Evolutionary conservation across 2,329 filamentous ascomycete species (phyloP).

Genomic region (Pestalotiopsis sp.): DNA sequence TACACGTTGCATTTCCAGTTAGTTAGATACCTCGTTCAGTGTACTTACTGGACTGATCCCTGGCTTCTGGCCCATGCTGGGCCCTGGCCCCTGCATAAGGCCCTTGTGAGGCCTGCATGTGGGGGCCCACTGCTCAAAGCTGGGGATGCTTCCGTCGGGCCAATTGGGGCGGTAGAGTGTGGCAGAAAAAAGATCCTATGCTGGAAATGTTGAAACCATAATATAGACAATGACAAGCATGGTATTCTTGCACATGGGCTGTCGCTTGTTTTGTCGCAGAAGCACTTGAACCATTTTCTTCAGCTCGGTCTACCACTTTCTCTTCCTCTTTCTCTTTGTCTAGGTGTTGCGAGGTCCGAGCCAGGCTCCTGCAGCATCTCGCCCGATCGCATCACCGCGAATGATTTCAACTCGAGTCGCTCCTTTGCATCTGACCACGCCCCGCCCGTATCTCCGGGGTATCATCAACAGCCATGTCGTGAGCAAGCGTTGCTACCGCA

Average conservation of each 20-base stretch:
- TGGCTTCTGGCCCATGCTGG: no score
- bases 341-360: not conserved
- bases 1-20: no score
- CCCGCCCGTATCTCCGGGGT: not conserved
- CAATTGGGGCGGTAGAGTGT: not conserved
- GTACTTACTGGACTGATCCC: no score
- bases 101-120: not conserved
- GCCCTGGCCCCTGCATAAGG: no score
- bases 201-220: not conserved
- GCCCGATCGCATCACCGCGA: not conserved
- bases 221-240: not conserved
- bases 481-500: not conserved
- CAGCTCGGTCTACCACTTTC: not conserved
- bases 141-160: not conserved
- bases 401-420: slow-evolving; percentile 13
- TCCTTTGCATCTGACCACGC: slow-evolving; percentile 7
- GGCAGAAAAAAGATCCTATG: not conserved
- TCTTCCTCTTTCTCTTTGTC: not conserved
- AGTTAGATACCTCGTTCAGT: no score
- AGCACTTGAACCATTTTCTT: not conserved
- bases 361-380: not conserved
- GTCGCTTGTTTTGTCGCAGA: no score
- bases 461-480: not conserved
- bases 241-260: not conserved
- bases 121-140: not conserved